Evolutionary conservation across 495 filamentous ascomycete genomes (phyloP).

Genomic region (Clavariopsis aquatica): DNA sequence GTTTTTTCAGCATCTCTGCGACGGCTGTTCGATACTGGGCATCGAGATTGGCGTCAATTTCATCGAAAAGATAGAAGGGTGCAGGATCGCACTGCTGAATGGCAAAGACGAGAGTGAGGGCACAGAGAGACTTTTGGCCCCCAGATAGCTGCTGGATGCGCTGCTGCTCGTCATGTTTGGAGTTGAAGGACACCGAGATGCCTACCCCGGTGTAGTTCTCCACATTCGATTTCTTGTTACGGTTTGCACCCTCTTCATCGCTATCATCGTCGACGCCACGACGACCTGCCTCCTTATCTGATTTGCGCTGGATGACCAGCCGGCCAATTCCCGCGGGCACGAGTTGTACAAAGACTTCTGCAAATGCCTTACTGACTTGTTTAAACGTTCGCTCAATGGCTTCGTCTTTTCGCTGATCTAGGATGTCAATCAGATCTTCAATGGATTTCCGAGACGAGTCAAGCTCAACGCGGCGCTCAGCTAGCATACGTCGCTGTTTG

Average conservation of each 20-base stretch:
- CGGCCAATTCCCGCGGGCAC: conserved; percentile 91
- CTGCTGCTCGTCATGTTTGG: conserved; percentile 96
- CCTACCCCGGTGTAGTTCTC: conserved; percentile 97
- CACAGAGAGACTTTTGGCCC: conserved; percentile 97
- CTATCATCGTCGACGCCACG: conserved; percentile 46
- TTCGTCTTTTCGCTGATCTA: conserved; percentile 94
- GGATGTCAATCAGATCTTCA: conserved; percentile 82
- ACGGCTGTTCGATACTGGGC: conserved; percentile 96
- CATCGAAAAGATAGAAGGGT: conserved; percentile 98
- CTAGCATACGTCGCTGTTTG: conserved; percentile 79
- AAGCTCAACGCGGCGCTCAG: conserved; percentile 78
- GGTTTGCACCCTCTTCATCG: conserved; percentile 63
- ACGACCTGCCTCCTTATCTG: conserved; percentile 59
- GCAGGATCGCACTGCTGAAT: conserved; percentile 97
- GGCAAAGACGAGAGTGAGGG: conserved; percentile 95
- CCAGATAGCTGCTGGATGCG: conserved; percentile 95
- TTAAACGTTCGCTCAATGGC: conserved; percentile 97
- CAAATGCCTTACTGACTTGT: conserved; percentile 91
- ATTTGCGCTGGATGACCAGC: conserved; percentile 89
- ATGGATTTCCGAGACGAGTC: conserved; percentile 81
- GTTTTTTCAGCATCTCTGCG: conserved; percentile 71
- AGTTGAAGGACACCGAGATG: conserved; percentile 99
- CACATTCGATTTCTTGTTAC: conserved; percentile 60
- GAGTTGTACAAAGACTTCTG: conserved; percentile 87
- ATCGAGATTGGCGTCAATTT: conserved; percentile 98